These are phyloP conservation scores for Penicillium chermesinum DNA, from an alignment of 495 filamentous ascomycete genomes.

Conservation along the genomic window DNA sequence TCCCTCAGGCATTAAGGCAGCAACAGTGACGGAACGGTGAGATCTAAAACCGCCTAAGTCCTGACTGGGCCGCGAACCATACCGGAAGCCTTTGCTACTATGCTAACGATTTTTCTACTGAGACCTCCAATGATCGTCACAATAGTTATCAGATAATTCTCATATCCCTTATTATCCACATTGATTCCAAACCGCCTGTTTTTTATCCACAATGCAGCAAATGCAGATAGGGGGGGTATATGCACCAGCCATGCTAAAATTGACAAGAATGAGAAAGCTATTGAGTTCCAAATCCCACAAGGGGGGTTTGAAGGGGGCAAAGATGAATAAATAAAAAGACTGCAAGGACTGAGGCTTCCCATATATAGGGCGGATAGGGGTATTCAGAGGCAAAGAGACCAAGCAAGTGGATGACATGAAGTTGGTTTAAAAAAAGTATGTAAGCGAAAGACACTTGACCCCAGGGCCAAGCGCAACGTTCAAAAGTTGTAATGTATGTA, in stretches of 20 bases:
- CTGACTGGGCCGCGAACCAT: too few species aligned
- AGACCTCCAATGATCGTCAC: too few species aligned
- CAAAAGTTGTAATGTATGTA: conserved; percentile 31
- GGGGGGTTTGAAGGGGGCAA: too few species aligned
- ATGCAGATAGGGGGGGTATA: conserved; percentile 38
- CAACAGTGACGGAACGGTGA: conserved; percentile 14
- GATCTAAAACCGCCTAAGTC: too few species aligned
- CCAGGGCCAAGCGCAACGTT: conserved; percentile 12
- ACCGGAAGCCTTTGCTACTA: too few species aligned
- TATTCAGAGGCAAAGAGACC: conserved; percentile 17
- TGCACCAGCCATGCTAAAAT: conserved; percentile 37
- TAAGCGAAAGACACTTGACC: conserved; percentile 23
- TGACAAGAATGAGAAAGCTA: conserved; percentile 25
- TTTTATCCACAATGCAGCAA: conserved; percentile 33
- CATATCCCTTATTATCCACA: not conserved
- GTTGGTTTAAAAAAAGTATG: conserved; percentile 20
- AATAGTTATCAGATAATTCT: conserved; percentile 1
- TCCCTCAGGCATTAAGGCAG: conserved; percentile 20
- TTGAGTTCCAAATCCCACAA: too few species aligned
- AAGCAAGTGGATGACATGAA: conserved; percentile 19
- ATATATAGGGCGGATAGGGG: conserved; percentile 16
- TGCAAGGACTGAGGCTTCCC: conserved; percentile 22
- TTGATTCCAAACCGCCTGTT: conserved; percentile 6
- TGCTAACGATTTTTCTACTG: too few species aligned
- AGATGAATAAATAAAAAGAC: conserved; percentile 11